Conservation (phyloP, 163 green algal species). For the Picocystis sp. region DNA sequence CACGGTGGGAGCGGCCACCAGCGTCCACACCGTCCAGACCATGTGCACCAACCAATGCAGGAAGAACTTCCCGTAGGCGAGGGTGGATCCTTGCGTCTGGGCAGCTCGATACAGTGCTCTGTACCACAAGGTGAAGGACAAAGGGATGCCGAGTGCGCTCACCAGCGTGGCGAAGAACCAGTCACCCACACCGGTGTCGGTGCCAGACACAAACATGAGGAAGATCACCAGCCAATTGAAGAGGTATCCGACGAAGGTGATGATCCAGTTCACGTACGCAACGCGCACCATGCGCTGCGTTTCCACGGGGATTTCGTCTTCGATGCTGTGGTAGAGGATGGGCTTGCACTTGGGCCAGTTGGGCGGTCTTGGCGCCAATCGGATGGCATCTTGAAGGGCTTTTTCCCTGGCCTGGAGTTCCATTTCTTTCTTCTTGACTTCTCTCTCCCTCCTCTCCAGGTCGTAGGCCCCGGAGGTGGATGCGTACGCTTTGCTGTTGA, state of each 20-base stretch:
- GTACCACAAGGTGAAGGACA: slow-evolving; percentile 2
- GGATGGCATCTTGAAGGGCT: too few relatives aligned
- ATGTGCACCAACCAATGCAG: slow-evolving; percentile 3
- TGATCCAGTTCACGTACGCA: slow-evolving; percentile 4
- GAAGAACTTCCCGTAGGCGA: slow-evolving; percentile 5
- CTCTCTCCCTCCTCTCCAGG: too few relatives aligned
- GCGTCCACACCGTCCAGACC: slow-evolving; percentile 6
- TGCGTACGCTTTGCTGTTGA: too few relatives aligned
- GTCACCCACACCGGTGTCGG: slow-evolving; percentile 1
- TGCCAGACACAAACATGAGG: slow-evolving; percentile 1
- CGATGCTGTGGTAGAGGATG: slow-evolving; percentile 9
- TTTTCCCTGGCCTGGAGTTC: too few relatives aligned
- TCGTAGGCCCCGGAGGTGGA: too few relatives aligned
- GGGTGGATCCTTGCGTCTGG: slow-evolving; percentile 2
- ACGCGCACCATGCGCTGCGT: not conserved
- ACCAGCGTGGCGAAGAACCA: slow-evolving; percentile 7
- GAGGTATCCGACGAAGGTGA: slow-evolving; percentile 3
- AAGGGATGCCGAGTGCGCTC: slow-evolving; percentile 1
- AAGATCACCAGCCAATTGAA: slow-evolving; percentile 3
- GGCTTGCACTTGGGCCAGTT: slow-evolving; percentile 8
- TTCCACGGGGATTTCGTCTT: slow-evolving; percentile 3
- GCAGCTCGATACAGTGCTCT: not conserved
- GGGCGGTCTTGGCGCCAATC: too few relatives aligned
- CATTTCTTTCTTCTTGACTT: too few relatives aligned
- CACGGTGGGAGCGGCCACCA: slow-evolving; percentile 1